phyloP scores from a whole-genome alignment of 2,329 filamentous ascomycete species.

The Aspergillus candidus region DNA sequence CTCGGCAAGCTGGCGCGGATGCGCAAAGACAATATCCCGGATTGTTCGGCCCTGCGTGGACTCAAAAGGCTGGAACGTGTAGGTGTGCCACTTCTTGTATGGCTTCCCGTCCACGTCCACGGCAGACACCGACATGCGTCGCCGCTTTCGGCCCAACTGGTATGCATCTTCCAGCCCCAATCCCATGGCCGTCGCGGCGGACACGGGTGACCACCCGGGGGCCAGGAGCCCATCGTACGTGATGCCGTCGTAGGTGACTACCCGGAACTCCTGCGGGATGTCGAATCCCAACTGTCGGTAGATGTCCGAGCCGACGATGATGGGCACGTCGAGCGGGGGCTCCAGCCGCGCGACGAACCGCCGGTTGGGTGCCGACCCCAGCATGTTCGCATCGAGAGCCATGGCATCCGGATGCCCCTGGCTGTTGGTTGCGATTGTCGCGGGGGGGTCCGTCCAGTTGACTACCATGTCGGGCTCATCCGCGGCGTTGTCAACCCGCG shows the following conservation, averaged over 20 bases:
- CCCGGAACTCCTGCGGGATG: constrained; percentile 36
- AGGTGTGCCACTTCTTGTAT: constrained; percentile 33
- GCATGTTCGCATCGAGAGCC: constrained; percentile 34
- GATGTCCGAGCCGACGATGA: constrained; percentile 37
- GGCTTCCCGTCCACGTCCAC: constrained; percentile 26
- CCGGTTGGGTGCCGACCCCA: constrained; percentile 34
- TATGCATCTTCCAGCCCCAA: constrained; percentile 22
- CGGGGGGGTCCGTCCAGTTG: constrained; percentile 36
- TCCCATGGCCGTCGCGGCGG: constrained; percentile 18
- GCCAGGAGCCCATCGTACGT: constrained; percentile 29
- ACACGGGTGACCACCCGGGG: constrained; percentile 23
- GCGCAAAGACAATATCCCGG: constrained; percentile 39
- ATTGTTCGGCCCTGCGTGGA: constrained; percentile 36
- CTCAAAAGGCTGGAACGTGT: constrained; percentile 40
- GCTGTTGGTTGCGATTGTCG: constrained; percentile 29
- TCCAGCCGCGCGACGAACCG: constrained; percentile 41
- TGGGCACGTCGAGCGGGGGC: constrained; percentile 38
- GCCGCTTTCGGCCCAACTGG: constrained; percentile 26
- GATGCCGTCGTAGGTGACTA: constrained; percentile 25
- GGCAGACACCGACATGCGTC: constrained; percentile 26
- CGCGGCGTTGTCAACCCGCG: constrained; percentile 16
- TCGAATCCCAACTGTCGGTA: constrained; percentile 36
- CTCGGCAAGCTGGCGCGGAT: constrained; percentile 41
- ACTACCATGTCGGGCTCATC: constrained; percentile 26
- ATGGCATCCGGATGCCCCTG: constrained; percentile 30